Percentiles rank a stretch among this genome's conserved stretches.
Conservation (phyloP, 2,329 filamentous ascomycete genomes). For the Simplicillium sp. region DNA sequence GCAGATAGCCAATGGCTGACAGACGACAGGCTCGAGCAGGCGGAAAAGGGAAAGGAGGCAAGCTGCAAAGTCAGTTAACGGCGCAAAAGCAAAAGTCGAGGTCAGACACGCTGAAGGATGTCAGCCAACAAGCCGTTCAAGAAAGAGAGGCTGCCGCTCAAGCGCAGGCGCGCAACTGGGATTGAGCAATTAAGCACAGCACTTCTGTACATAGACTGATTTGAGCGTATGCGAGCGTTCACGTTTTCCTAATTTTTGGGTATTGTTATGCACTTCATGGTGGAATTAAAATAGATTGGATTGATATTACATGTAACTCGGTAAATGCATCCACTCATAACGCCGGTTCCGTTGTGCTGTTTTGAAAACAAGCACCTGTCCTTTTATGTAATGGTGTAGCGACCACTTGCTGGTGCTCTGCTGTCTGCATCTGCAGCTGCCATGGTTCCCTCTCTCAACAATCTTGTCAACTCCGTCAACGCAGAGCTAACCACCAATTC, state of each 20-base stretch:
- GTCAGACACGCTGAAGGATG: conserved; percentile 56
- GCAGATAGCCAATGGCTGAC: background rate
- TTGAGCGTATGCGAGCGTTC: background rate
- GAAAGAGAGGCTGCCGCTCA: conserved; percentile 59
- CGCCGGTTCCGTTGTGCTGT: background rate
- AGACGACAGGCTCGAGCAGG: conserved; percentile 53
- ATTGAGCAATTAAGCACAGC: conserved; percentile 11
- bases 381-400: conserved; percentile 73
- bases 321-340: background rate
- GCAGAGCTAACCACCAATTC: conserved; percentile 86
- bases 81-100: conserved; percentile 69
- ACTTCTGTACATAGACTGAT: background rate
- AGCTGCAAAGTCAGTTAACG: conserved; percentile 60
- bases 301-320: background rate
- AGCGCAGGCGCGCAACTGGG: conserved; percentile 23
- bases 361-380: background rate
- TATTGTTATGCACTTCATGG: background rate
- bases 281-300: background rate
- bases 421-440: conserved; percentile 82
- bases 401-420: conserved; percentile 65
- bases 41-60: conserved; percentile 50
- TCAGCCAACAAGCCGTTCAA: conserved; percentile 55
- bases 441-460: conserved; percentile 84
- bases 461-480: conserved; percentile 78
- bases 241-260: too few relatives aligned